phyloP scores from a whole-genome alignment of 78 protist genomes.

The Monocercomonoides exilis region DNA sequence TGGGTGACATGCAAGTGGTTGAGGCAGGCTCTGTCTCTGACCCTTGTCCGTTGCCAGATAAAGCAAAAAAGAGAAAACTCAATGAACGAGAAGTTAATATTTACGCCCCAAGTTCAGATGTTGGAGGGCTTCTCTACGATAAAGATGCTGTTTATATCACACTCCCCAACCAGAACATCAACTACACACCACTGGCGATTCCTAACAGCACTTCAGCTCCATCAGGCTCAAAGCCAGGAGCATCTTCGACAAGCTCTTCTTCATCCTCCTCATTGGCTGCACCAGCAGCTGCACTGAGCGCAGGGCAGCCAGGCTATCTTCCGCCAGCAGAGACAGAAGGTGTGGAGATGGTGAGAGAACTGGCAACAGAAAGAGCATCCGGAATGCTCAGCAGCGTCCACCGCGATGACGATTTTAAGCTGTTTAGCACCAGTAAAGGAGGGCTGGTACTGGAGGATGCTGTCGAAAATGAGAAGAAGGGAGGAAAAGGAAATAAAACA shows the following conservation, averaged over 20 bases:
- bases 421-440: conserved; percentile 6
- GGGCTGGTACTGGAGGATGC: too few species aligned
- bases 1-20: conserved; percentile 80
- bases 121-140: conserved; percentile 90
- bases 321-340: conserved; percentile 46
- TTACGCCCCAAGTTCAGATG: conserved; percentile 82
- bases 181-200: neutral
- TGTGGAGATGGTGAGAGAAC: conserved; percentile 45
- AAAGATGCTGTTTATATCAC: conserved; percentile 89
- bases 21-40: conserved; percentile 60
- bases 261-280: too few species aligned
- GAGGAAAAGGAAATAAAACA: neutral
- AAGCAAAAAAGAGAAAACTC: conserved; percentile 45
- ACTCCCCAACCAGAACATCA: conserved; percentile 38
- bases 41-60: conserved; percentile 85
- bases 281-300: too few species aligned
- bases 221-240: neutral
- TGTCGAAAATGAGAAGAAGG: neutral
- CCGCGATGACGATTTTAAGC: neutral
- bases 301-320: too few species aligned
- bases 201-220: neutral
- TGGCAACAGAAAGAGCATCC: conserved; percentile 26
- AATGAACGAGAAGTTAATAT: conserved; percentile 50
- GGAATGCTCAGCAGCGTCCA: conserved; percentile 12
- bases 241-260: too few species aligned